Conservation (phyloP, 2,329 filamentous ascomycete genomes). For the Colletotrichum sp. region DNA sequence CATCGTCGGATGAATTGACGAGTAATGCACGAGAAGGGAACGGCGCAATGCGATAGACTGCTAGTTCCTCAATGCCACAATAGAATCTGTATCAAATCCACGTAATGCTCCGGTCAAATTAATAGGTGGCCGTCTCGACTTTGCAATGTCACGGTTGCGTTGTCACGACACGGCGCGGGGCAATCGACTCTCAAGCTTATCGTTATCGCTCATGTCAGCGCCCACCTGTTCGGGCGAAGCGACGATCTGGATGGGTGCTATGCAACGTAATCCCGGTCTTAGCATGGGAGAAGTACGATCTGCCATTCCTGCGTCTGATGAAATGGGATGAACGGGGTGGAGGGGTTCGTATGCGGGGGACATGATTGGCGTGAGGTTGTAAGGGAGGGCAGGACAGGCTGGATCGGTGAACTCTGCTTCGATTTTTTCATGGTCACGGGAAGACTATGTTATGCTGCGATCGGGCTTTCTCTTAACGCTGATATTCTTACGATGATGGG, state of each 20-base stretch:
- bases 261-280: not conserved
- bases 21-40: slow-evolving; percentile 18
- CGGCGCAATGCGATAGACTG: slow-evolving; percentile 15
- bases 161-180: not conserved
- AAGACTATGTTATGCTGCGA: not conserved
- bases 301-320: not conserved
- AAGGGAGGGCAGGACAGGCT: not conserved
- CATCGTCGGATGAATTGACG: slow-evolving; percentile 22
- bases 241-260: not conserved
- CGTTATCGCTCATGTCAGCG: not conserved
- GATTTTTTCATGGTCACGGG: not conserved
- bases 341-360: not conserved
- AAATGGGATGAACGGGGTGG: not conserved
- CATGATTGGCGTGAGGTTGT: not conserved
- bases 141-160: not conserved
- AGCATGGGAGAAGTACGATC: not conserved
- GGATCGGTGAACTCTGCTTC: not conserved
- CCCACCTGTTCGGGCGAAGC: not conserved
- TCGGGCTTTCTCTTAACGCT: fast-evolving
- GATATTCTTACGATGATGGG: not conserved
- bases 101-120: not conserved
- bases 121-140: not conserved
- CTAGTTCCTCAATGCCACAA: slow-evolving; percentile 19
- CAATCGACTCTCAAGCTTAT: not conserved
- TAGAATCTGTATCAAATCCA: slow-evolving; percentile 20